Evolutionary conservation across 345 rosid genomes (phyloP), one percentile per base, ranked within the genome.

Genomic region (Hibiscus syriacus): DNA sequence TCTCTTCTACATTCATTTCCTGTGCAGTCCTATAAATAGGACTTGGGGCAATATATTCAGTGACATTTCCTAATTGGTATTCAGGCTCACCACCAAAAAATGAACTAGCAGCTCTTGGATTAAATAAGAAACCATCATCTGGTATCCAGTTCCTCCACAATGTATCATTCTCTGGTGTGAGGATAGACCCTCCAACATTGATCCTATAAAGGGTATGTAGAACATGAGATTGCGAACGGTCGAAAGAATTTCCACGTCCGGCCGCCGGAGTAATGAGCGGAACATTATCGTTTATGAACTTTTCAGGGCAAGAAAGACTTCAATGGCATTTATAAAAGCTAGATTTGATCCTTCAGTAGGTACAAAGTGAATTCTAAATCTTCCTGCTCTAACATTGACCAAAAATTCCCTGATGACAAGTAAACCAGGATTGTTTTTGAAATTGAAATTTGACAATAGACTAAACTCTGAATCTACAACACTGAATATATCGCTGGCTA

Each of bases 251-350:
- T 54, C 30, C 1, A 54, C 32, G 14, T 54, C 32, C 55, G 52
- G 52, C 55, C 19, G 55, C 26, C 26, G n/a, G 32, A 23, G 57
- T 54, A 54, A 54, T 14, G 30, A 1, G 57, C 13, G 8, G 7
- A 23, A 30, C 17, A 0, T 0, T 10, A 23, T 4, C 25, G 14
- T 4, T 23, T 23, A 54, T 54, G 53, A 82, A 70, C 27, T 69
- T 57, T 5, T 70, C 60, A 14, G 77, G 83, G 70, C 77, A n/a
- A 59, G 69, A 69, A 90, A 85, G 57, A 78, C 81, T 76, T 86
- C 92, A 50, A 53, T 77, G 62, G 92, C 92, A 54, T 81, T 91
- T 23, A 86, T 67, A 48, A 84, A 71, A 11, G 95, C 84, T 0
- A 88, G 61, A 17, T 90, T 79, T 7, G 79, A 67, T 1, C 0